These are phyloP conservation scores for Nigrograna mackinnonii DNA, from an alignment of 2,329 filamentous ascomycete genomes.

Conservation along the genomic window DNA sequence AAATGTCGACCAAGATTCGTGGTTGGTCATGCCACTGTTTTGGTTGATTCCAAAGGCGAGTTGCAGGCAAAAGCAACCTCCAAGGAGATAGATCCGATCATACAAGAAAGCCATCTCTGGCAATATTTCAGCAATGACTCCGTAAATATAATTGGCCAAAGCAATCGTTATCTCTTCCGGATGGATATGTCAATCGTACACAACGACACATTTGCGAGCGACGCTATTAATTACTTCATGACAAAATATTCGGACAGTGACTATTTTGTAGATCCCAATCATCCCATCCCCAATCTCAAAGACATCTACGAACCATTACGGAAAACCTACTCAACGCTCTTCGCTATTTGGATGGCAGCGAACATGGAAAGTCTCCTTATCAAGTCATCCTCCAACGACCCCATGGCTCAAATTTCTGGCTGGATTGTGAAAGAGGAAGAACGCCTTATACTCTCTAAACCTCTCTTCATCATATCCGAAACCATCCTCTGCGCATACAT, in stretches of 20 bases:
- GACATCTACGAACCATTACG: conserved; percentile 22
- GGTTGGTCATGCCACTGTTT: conserved; percentile 37
- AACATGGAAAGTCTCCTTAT: conserved; percentile 48
- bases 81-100: no score
- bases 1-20: conserved; percentile 40
- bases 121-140: conserved; percentile 26
- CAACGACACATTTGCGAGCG: conserved; percentile 48
- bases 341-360: conserved; percentile 48
- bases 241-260: conserved; percentile 27
- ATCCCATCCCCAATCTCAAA: conserved; percentile 34
- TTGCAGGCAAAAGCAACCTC: no score
- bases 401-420: conserved; percentile 13
- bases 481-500: conserved; percentile 50
- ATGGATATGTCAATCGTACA: conserved; percentile 36
- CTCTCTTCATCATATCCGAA: conserved; percentile 52
- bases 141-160: conserved; percentile 26
- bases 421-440: conserved; percentile 29
- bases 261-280: conserved; percentile 39
- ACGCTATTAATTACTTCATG: conserved; percentile 56
- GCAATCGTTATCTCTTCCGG: conserved; percentile 22
- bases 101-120: neutral
- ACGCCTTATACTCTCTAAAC: conserved; percentile 53
- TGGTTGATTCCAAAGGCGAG: conserved; percentile 35
- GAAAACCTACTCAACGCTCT: conserved; percentile 41
- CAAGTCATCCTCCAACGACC: neutral